Base-by-base conservation (phyloP, 306 rosid species). In the Parietaria judaica region DNA sequence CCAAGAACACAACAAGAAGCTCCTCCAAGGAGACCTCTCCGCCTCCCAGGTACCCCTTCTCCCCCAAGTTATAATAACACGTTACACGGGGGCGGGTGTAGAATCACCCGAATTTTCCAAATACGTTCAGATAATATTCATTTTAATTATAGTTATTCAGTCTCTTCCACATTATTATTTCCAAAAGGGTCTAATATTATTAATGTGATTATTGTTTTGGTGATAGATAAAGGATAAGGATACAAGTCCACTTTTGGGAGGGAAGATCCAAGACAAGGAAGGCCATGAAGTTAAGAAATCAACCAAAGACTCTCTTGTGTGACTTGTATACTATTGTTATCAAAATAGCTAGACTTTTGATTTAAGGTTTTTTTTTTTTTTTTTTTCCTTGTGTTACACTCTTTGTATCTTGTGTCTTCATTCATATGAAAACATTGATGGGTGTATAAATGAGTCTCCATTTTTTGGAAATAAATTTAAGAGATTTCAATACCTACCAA, bases 1-100 rank as follows among this genome's bases (percentile, higher is more conserved):
- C 3, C 89, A 84, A 55, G 99, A 92, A 66, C 80, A 41, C 83
- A 84, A 86, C 66, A 88, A 77, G 94, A 92, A 88, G 76, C 96
- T 61, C 57, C 10, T 23, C 31, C 31, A 23, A 23, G 69, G 70
- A 9, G 95, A 87, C 49, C 84, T 82, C 38, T 45, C 80, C 59
- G 79, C 71, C 10, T 79, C 94, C 64, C 96, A 85, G 90, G 96
- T 83, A 74, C 54, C 39, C 13, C 53, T 46, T 49, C 39, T n/a
- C n/a, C n/a, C n/a, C 31, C 31, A 23, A 23, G 1, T 69, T 23
- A 23, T 2, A 23, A 23, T 23, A 23, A 23, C 31, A 23, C 31
- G 31, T 23, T 23, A 23, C 31, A 23, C 31, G 31, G 31, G 2
- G 1, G 31, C 31, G 31, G 31, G 31, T 2, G 31, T 23, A 23